phyloP scores from a whole-genome alignment of 306 rosid species.

The Leucaena leucocephala region DNA sequence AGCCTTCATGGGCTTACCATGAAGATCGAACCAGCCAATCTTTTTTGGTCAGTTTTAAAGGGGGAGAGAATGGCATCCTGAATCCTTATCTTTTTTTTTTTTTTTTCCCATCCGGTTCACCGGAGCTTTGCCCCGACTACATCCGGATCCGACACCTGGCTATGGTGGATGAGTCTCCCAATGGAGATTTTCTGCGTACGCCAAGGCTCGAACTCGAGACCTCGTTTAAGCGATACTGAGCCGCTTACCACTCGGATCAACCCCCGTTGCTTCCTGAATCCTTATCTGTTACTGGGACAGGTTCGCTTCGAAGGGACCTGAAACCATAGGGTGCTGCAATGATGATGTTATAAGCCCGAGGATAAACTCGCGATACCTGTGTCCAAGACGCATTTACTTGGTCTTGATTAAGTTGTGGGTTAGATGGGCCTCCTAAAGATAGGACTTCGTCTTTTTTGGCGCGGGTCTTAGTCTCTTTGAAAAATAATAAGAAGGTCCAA shows the following conservation, averaged over 20 bases:
- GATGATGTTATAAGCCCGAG: not conserved
- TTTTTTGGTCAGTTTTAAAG: not conserved
- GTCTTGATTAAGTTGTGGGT: not conserved
- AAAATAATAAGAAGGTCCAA: conserved; percentile 3
- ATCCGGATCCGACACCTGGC: too few relatives aligned
- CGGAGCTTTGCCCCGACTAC: too few relatives aligned
- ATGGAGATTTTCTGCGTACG: too few relatives aligned
- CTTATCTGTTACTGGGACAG: too few relatives aligned
- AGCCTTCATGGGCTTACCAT: not conserved
- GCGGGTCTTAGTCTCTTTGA: not conserved
- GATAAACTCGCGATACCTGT: not conserved
- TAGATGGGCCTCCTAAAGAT: not conserved
- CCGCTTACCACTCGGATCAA: too few relatives aligned
- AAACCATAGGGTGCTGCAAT: too few relatives aligned
- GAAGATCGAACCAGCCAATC: not conserved
- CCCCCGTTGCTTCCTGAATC: too few relatives aligned
- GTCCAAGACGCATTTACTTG: conserved; percentile 3
- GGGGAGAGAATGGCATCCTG: not conserved
- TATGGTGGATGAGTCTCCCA: too few relatives aligned
- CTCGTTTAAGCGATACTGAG: too few relatives aligned
- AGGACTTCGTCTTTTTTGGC: not conserved
- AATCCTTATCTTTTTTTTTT: not conserved
- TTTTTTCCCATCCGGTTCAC: too few relatives aligned
- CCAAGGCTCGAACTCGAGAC: too few relatives aligned
- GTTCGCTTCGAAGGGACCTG: not conserved